phyloP scores from a whole-genome alignment of 306 rosid genomes.

The Trichosanthes truncata region DNA sequence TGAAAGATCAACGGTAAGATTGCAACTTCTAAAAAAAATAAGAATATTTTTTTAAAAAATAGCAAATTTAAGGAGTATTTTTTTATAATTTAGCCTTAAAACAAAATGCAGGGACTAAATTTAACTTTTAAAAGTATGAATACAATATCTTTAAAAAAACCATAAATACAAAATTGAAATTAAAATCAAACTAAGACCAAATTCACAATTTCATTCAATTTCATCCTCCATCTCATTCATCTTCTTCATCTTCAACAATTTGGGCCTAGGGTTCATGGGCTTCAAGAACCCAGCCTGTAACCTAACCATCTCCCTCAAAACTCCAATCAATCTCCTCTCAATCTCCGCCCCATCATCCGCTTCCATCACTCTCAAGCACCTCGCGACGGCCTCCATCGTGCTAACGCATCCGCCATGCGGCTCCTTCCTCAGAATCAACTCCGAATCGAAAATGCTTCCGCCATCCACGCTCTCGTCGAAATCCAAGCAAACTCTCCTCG shows the following conservation, averaged over 20 bases:
- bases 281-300: slow-evolving; percentile 55
- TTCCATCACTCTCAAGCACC: slow-evolving; percentile 54
- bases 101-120: too few species aligned
- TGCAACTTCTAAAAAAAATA: too few species aligned
- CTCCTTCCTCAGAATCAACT: slow-evolving; percentile 72
- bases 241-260: slow-evolving; percentile 36
- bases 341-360: slow-evolving; percentile 35
- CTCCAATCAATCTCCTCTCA: slow-evolving; percentile 36
- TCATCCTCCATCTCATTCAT: slow-evolving; percentile 5
- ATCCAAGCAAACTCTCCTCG: slow-evolving; percentile 56
- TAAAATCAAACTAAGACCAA: neutral
- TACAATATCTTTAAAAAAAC: too few species aligned
- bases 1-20: too few species aligned
- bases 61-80: too few species aligned
- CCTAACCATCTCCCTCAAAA: slow-evolving; percentile 66
- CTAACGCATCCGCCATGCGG: slow-evolving; percentile 71
- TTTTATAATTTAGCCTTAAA: too few species aligned
- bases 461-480: slow-evolving; percentile 40
- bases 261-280: slow-evolving; percentile 58
- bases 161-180: neutral
- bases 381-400: slow-evolving; percentile 81
- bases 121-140: too few species aligned
- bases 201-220: neutral
- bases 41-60: too few species aligned
- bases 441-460: slow-evolving; percentile 68